Percentiles rank a stretch among this genome's conserved stretches.
Conservation (phyloP, 495 filamentous ascomycete species). For the Tuber melanosporum region DNA sequence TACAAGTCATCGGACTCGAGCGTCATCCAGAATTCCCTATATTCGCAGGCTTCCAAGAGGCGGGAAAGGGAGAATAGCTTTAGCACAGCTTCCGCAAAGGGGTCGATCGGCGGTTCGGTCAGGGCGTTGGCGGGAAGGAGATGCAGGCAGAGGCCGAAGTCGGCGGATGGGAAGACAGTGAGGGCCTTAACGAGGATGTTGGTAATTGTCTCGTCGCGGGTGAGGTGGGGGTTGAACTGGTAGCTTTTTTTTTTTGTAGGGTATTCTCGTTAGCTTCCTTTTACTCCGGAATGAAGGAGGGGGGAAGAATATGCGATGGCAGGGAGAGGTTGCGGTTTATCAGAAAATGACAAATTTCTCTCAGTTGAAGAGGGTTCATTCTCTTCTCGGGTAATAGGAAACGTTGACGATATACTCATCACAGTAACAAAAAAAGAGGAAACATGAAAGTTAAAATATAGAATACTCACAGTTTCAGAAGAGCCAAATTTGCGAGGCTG, state of each 20-base stretch:
- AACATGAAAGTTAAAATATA: neutral
- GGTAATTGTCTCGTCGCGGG: slow-evolving; percentile 91
- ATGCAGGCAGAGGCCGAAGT: slow-evolving; percentile 88
- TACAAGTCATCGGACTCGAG: slow-evolving; percentile 93
- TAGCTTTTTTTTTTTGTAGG: slow-evolving; percentile 55
- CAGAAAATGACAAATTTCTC: slow-evolving; percentile 26
- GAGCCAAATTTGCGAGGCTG: slow-evolving; percentile 88
- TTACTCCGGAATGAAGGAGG: neutral
- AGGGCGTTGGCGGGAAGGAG: slow-evolving; percentile 78
- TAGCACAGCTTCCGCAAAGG: slow-evolving; percentile 74
- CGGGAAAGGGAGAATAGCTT: slow-evolving; percentile 78
- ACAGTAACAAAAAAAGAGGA: slow-evolving; percentile 18
- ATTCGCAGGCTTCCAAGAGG: slow-evolving; percentile 78
- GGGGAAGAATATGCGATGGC: slow-evolving; percentile 7
- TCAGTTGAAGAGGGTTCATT: slow-evolving; percentile 48
- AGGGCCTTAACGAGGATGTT: slow-evolving; percentile 98
- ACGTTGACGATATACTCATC: slow-evolving; percentile 78
- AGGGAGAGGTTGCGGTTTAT: neutral
- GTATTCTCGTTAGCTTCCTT: neutral
- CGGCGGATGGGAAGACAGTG: slow-evolving; percentile 92
- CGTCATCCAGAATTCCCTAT: slow-evolving; percentile 85
- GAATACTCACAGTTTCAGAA: slow-evolving; percentile 92
- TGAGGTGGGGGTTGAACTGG: slow-evolving; percentile 99
- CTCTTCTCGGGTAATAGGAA: slow-evolving; percentile 95
- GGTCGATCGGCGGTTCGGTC: slow-evolving; percentile 48